Percentiles rank a stretch among this genome's conserved stretches.
These are phyloP conservation scores for Moesziomyces antarcticus DNA, from an alignment of 1,284 basidiomycete genomes.

Conservation along the genomic window DNA sequence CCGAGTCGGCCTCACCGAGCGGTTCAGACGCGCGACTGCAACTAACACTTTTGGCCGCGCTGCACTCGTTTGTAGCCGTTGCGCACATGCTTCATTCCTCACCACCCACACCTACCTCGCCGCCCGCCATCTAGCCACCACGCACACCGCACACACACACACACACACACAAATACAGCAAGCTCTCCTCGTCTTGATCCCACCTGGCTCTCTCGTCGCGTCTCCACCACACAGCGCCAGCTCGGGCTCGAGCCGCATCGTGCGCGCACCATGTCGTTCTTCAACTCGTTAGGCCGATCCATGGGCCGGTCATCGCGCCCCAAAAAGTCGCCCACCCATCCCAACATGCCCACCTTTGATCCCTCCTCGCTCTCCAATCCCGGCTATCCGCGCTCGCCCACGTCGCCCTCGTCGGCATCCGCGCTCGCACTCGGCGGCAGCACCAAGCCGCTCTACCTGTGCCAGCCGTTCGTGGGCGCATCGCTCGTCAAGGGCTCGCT, in stretches of 20 bases:
- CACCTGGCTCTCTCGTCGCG: too few relatives aligned
- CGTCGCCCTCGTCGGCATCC: constrained; percentile 23
- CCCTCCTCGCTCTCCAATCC: constrained; percentile 13
- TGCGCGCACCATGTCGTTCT: constrained; percentile 53
- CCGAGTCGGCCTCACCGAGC: neutral
- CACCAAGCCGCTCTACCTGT: constrained; percentile 65
- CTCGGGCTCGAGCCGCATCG: too few relatives aligned
- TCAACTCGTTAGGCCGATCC: constrained; percentile 60
- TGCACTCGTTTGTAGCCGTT: too few relatives aligned
- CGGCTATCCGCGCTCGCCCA: constrained; percentile 23
- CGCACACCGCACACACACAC: too few relatives aligned
- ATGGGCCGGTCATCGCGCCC: constrained; percentile 63
- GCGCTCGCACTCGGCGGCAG: constrained; percentile 22
- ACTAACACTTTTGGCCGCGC: constrained; percentile 12
- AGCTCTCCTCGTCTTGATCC: too few relatives aligned
- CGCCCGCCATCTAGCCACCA: too few relatives aligned
- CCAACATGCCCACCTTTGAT: constrained; percentile 53
- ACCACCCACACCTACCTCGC: too few relatives aligned
- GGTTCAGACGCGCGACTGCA: neutral
- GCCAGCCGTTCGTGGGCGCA: constrained; percentile 83
- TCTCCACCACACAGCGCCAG: too few relatives aligned
- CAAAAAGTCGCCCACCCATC: constrained; percentile 56
- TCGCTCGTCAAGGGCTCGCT: constrained; percentile 98
- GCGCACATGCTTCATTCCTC: too few relatives aligned
- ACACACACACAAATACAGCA: too few relatives aligned